Evolutionary conservation across 78 protist species (phyloP).

Genomic region (Emiliania huxleyi): DNA sequence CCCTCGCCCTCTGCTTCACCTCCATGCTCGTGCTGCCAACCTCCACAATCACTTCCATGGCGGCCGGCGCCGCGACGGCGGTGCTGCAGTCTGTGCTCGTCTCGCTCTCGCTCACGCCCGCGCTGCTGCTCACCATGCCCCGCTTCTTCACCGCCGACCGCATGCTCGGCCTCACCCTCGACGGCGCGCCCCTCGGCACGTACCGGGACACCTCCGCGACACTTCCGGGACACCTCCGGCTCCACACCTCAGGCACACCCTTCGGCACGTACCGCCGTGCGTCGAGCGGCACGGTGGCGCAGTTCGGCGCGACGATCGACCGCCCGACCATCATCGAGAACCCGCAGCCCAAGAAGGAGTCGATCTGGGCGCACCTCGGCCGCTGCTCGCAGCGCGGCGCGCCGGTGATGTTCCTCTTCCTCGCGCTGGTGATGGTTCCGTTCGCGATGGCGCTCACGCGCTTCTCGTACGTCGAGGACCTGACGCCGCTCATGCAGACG

Average conservation of each 20-base stretch:
- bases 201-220: no score
- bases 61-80: not conserved
- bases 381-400: not conserved
- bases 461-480: not conserved
- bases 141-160: conserved; percentile 44
- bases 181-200: not conserved
- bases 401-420: not conserved
- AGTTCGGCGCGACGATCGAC: no score
- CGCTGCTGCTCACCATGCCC: conserved; percentile 51
- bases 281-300: no score
- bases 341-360: not conserved
- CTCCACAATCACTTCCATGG: not conserved
- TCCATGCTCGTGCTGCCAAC: not conserved
- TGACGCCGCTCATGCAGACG: not conserved
- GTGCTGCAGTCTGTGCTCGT: not conserved
- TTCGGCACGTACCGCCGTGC: no score
- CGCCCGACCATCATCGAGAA: not conserved
- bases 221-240: no score
- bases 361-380: not conserved
- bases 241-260: no score
- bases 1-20: not conserved
- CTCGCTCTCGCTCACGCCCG: conserved; percentile 52
- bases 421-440: not conserved
- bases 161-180: not conserved
- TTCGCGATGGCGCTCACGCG: not conserved